Evolutionary conservation across 2,329 filamentous ascomycete species (phyloP), one percentile per base, ranked within the genome.

Genomic region (Trichoderma sp.): DNA sequence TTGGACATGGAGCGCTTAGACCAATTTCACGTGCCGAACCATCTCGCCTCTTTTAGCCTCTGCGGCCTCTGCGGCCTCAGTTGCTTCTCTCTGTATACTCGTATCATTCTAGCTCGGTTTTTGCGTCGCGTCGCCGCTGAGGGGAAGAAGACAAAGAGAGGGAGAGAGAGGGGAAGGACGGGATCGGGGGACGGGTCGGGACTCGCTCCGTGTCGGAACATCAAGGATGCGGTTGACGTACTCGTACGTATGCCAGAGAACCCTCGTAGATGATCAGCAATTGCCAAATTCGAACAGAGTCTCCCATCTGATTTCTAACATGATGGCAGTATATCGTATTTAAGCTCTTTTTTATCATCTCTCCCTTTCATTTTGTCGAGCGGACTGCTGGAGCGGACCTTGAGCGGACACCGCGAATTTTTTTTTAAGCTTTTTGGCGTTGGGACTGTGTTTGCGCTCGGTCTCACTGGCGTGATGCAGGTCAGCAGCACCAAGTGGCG

Each of bases 401-500:
- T 38, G 27, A 50, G 38, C 62, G 50, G 50, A 56, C n/a, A 56
- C 9, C 9, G 50, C 21, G 50, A 56, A 3, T 24, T 18, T 31
- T 31, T 21, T 24, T 45, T 38, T 62, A 31, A 45, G 8, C 33
- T 38, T 56, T 67, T 56, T 60, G 66, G 50, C 53, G 67, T 41
- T n/a, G 53, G 7, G 53, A 33, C 33, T 24, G 16, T 29, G 33
- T 45, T 45, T 11, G 41, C 53, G 35, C 56, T 45, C n/a, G 45
- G 65, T 71, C 53, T 71, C 35, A 71, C 67, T 62, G 33, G 67
- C 67, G 67, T n/a, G 27, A 71, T 60, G 67, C 67, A 60, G 56
- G 67, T 71, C 67, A 71, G 67, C 67, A 38, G 33, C 33, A 71
- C 56, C 67, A 62, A 62, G 35, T 71, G 67, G 67, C 53, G 67